These are phyloP conservation scores for Plasmodium fragile DNA, from an alignment of 169 alveolate species.

Conservation along the genomic window DNA sequence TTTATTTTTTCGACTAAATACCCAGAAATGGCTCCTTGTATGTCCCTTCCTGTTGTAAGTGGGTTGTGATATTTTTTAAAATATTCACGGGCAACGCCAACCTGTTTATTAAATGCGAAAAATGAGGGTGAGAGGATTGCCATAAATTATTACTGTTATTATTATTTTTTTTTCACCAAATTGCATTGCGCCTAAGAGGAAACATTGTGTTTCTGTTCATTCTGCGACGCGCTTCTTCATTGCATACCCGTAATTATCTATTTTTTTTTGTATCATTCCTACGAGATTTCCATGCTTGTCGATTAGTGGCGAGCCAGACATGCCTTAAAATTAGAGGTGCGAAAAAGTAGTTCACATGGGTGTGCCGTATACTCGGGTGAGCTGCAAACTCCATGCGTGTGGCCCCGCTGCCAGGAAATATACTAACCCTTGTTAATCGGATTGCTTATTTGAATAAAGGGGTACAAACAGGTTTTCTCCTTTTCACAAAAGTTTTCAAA, in stretches of 20 bases:
- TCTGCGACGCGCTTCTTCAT: neutral
- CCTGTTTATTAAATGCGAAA: constrained; percentile 4
- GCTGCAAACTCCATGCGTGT: neutral
- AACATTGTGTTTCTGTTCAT: neutral
- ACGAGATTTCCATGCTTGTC: constrained; percentile 61
- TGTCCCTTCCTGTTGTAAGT: constrained; percentile 37
- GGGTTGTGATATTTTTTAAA: constrained; percentile 45
- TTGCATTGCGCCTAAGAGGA: neutral
- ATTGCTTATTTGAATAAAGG: constrained; percentile 68
- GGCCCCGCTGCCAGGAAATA: neutral
- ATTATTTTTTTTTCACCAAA: neutral
- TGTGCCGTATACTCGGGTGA: neutral
- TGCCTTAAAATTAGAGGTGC: constrained; percentile 28
- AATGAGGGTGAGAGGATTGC: neutral
- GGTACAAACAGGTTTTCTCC: constrained; percentile 24
- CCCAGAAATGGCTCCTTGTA: constrained; percentile 68
- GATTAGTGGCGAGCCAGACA: constrained; percentile 69
- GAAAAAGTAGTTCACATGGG: neutral
- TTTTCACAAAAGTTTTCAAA: constrained; percentile 39
- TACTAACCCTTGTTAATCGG: constrained; percentile 69
- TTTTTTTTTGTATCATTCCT: constrained; percentile 73
- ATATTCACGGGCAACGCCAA: constrained; percentile 54
- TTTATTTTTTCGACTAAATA: constrained; percentile 9
- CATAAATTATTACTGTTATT: neutral
- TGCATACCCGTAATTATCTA: constrained; percentile 68